phyloP scores from a whole-genome alignment of 441 rosid genomes.

The Arabidopsis lyrata region DNA sequence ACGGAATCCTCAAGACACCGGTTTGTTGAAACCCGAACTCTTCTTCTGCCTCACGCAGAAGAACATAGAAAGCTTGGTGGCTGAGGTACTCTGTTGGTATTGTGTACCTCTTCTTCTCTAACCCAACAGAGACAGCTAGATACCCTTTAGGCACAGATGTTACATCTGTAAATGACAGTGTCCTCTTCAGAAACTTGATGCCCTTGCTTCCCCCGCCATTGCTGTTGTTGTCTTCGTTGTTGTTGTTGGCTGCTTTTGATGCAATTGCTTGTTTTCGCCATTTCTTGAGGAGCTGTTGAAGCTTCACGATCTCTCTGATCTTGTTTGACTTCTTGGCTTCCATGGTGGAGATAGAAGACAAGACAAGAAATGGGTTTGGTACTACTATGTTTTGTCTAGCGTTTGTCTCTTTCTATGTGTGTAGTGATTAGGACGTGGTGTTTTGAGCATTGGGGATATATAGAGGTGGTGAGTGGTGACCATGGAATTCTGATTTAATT shows the following conservation, averaged over 20 bases:
- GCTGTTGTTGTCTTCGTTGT: constrained; percentile 31
- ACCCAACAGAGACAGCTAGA: constrained; percentile 63
- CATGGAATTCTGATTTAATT: constrained; percentile 3
- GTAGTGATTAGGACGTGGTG: constrained; percentile 27
- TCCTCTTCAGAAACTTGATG: constrained; percentile 81
- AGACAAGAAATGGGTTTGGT: constrained; percentile 21
- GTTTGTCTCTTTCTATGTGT: constrained; percentile 15
- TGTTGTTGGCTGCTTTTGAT: constrained; percentile 45
- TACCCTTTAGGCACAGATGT: constrained; percentile 66
- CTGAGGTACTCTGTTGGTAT: constrained; percentile 65
- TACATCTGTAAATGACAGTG: constrained; percentile 70
- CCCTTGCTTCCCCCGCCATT: constrained; percentile 54
- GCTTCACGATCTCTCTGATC: constrained; percentile 87
- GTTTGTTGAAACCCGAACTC: constrained; percentile 75
- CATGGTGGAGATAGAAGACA: constrained; percentile 38
- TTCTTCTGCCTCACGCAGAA: constrained; percentile 69
- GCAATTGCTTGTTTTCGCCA: constrained; percentile 83
- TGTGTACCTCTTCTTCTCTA: constrained; percentile 60
- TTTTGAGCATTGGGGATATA: constrained; percentile 22
- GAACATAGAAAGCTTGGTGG: constrained; percentile 58
- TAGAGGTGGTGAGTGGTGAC: constrained; percentile 22
- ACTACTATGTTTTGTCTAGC: constrained; percentile 12
- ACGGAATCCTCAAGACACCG: constrained; percentile 69
- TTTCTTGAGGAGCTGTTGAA: constrained; percentile 83
- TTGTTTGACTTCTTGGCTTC: constrained; percentile 73